phyloP scores from a whole-genome alignment of 2,329 filamentous ascomycete genomes.

The Pseudocercospora ulei region DNA sequence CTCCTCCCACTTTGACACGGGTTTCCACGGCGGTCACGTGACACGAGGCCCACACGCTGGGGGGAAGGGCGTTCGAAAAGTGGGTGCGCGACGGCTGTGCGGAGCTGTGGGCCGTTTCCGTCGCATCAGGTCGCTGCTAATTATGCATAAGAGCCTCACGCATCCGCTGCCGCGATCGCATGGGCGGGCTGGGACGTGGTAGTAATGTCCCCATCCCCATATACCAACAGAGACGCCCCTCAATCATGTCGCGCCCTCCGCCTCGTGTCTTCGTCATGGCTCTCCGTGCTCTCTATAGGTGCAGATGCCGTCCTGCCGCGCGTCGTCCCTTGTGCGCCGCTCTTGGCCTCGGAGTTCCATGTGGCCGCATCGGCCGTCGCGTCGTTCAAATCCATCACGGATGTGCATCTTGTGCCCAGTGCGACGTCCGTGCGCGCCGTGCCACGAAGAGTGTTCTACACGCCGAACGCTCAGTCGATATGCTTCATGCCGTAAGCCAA shows the following conservation, averaged over 20 bases:
- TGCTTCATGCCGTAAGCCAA: conserved; percentile 12
- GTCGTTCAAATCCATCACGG: not conserved
- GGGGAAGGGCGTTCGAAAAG: too few relatives aligned
- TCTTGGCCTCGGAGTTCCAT: conserved; percentile 4
- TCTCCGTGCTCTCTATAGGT: conserved; percentile 13
- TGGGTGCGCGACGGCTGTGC: too few relatives aligned
- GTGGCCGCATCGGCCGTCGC: not conserved
- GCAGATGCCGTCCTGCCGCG: conserved; percentile 4
- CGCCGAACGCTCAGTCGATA: conserved; percentile 19
- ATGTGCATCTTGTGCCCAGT: conserved; percentile 4
- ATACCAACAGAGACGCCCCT: conserved; percentile 9
- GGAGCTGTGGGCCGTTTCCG: not conserved
- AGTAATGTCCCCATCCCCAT: conserved; percentile 10
- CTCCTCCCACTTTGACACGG: not conserved
- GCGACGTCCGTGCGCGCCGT: conserved; percentile 11
- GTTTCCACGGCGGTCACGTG: too few relatives aligned
- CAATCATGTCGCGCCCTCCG: conserved; percentile 6
- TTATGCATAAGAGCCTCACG: conserved; percentile 15
- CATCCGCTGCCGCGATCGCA: conserved; percentile 8
- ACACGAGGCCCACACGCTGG: too few relatives aligned
- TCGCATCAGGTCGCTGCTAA: conserved; percentile 11
- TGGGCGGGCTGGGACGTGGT: conserved; percentile 16
- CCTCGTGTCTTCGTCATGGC: conserved; percentile 12
- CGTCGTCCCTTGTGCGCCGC: conserved; percentile 3
- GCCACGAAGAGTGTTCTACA: conserved; percentile 13